phyloP scores from a whole-genome alignment of 176 grass and related monocot genomes.

The Triticum dicoccoides region DNA sequence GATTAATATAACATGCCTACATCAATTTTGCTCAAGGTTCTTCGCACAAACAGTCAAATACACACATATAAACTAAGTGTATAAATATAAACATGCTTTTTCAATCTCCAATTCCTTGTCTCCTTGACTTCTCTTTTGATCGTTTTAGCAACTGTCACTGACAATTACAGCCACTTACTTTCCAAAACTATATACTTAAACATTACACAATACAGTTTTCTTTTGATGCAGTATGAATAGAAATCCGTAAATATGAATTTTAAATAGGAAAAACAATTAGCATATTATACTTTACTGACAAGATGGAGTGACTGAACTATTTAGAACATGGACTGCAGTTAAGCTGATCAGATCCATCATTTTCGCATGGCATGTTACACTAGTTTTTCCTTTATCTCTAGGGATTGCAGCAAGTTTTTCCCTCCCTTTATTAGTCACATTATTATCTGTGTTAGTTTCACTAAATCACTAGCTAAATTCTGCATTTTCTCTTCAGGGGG shows the following conservation, averaged over 20 bases:
- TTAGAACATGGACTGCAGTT: constrained; percentile 1
- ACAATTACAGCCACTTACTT: not conserved
- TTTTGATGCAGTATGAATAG: not conserved
- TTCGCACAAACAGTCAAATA: not conserved
- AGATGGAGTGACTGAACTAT: not conserved
- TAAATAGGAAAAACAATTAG: not conserved
- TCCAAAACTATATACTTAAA: not conserved
- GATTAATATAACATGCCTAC: not conserved
- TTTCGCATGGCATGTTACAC: not conserved
- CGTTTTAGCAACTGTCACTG: not conserved
- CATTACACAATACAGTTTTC: not conserved
- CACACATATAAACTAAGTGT: not conserved
- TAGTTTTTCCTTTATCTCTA: not conserved
- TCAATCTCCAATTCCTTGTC: not conserved
- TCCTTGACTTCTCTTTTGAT: not conserved
- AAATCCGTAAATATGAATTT: not conserved
- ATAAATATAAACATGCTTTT: not conserved
- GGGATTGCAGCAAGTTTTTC: not conserved
- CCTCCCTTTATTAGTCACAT: not conserved
- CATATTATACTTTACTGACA: not conserved
- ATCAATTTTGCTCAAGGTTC: not conserved
- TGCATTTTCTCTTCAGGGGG: constrained; percentile 56
- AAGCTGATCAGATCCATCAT: not conserved
- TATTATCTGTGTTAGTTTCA: constrained; percentile 18
- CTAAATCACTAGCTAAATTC: not conserved